phyloP scores from a whole-genome alignment of 2,329 filamentous ascomycete genomes.

The Alternaria novae-zelandiae region DNA sequence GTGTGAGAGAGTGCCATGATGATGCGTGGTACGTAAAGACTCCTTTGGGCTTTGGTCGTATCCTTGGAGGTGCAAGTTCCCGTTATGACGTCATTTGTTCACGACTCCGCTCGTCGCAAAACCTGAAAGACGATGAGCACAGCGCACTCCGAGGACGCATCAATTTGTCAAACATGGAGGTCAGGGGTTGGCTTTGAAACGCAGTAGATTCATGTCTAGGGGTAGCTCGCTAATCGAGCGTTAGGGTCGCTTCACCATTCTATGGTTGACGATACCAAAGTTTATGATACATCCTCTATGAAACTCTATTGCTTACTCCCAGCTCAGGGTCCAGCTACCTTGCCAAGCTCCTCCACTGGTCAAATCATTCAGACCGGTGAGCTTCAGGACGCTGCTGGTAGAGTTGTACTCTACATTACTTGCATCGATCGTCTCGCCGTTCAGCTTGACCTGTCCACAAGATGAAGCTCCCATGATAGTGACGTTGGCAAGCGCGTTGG shows the following conservation, averaged over 20 bases:
- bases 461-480: conserved; percentile 65
- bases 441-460: conserved; percentile 53
- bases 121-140: conserved; percentile 23
- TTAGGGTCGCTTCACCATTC: not conserved
- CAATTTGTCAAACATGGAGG: not conserved
- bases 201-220: not conserved
- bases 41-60: not conserved
- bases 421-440: conserved; percentile 54
- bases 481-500: conserved; percentile 65
- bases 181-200: not conserved
- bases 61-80: conserved; percentile 1
- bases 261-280: not conserved
- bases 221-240: not conserved
- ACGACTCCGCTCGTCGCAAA: conserved; percentile 18
- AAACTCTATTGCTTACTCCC: conserved; percentile 50
- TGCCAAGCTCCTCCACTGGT: conserved; percentile 65
- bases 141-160: not conserved
- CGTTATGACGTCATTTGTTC: conserved; percentile 28
- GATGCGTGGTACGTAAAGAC: not conserved
- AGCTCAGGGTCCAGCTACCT: conserved; percentile 63
- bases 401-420: conserved; percentile 58
- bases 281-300: not conserved
- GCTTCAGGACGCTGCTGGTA: conserved; percentile 56
- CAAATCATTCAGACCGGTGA: conserved; percentile 58
- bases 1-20: not conserved